Conservation (phyloP, 2,329 filamentous ascomycete genomes). For the Trichoderma brevicompactum region DNA sequence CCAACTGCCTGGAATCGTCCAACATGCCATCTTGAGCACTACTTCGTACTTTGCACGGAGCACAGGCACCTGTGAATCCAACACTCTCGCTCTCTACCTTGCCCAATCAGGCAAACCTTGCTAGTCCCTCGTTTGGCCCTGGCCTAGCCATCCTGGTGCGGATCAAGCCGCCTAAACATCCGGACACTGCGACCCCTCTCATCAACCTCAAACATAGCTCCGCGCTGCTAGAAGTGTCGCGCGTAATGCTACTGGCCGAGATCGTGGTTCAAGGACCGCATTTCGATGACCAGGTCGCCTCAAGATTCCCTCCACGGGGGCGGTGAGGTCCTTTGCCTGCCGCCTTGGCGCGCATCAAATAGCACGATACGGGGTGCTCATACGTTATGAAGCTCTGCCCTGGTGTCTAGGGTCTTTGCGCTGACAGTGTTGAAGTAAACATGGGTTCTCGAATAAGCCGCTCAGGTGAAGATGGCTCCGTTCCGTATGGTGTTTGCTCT, state of each 20-base stretch:
- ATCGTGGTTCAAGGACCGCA: slow-evolving; percentile 12
- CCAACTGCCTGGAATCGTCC: background rate
- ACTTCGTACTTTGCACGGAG: no score
- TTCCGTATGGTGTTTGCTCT: background rate
- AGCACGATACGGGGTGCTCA: background rate
- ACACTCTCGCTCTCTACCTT: slow-evolving; percentile 3
- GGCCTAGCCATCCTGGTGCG: slow-evolving; percentile 22
- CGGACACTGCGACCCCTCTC: slow-evolving; percentile 40
- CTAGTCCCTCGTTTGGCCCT: slow-evolving; percentile 18
- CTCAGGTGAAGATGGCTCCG: background rate
- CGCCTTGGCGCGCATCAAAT: background rate
- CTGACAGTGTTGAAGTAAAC: slow-evolving; percentile 10
- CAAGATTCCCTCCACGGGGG: slow-evolving; percentile 18
- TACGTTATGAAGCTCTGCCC: slow-evolving; percentile 15
- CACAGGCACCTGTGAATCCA: background rate
- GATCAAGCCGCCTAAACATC: slow-evolving; percentile 27
- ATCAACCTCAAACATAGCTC: slow-evolving; percentile 57
- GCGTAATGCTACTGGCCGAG: slow-evolving; percentile 17
- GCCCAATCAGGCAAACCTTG: slow-evolving; percentile 19
- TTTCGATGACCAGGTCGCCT: slow-evolving; percentile 3
- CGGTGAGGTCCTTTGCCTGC: slow-evolving; percentile 20
- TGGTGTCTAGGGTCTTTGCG: slow-evolving; percentile 17
- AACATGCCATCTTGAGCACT: no score
- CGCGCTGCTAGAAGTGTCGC: slow-evolving; percentile 21
- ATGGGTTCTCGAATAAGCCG: slow-evolving; percentile 9